Evolutionary conservation across 345 rosid genomes (phyloP), one percentile per base, ranked within the genome.

Genomic region (Citrus sp.): DNA sequence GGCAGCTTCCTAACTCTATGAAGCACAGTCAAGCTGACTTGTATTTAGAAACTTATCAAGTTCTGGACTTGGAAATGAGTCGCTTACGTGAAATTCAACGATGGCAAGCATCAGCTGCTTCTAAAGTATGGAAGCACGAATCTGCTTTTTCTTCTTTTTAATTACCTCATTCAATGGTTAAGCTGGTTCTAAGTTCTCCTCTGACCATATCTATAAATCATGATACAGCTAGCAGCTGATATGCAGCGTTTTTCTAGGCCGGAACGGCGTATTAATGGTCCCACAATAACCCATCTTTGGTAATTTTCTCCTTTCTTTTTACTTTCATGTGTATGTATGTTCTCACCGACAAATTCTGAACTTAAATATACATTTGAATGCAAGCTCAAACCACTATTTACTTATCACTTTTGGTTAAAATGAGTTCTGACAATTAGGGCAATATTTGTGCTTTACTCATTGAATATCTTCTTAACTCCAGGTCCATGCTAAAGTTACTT

Each of bases 191-290:
- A 34, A 51, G 67, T 49, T 80, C 22, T 67, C 58, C 40, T 27
- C 19, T 62, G 27, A 56, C 25, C 38, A 72, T 30, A 40, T 67
- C 76, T 84, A 12, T 74, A 78, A 77, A 76, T 84, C 85, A 27
- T 75, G 21, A 71, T 88, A 84, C 97, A 96, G 99, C 89, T 96
- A 74, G 99, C 98, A 76, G 97, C 95, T 79, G 99, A 96, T 78
- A 96, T 94, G 99, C 99, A 96, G 85, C 94, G 98, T 12, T 96
- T 96, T 89, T 96, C 99, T 42, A 90, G 98, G 88, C 98, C 99
- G 55, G 98, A 96, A 78, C 81, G 98, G 60, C 92, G 97, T 54
- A 96, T 96, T 78, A 96, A 96, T 88, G 99, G 98, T 60, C 99
- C 99, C 60, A 89, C 98, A 72, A 86, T 94, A 76, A 93, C 98